Percentiles rank a stretch among this genome's conserved stretches.
Conservation (phyloP, 345 rosid genomes). For the Euphorbia lathyris region DNA sequence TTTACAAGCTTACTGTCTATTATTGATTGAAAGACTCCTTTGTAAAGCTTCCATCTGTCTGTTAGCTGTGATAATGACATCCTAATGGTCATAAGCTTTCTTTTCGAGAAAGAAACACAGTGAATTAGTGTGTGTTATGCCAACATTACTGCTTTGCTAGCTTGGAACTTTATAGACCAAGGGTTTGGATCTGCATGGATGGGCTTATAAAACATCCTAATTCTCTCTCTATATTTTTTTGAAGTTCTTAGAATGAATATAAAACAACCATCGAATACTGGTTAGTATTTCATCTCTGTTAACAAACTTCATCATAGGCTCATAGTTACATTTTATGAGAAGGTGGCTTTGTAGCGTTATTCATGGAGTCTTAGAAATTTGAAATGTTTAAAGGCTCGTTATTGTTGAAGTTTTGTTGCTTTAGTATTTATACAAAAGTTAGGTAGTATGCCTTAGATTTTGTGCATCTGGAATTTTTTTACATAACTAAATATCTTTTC, state of each 20-base stretch:
- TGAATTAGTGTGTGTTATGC: background rate
- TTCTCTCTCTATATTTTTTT: too few species aligned
- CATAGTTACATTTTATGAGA: too few species aligned
- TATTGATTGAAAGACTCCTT: background rate
- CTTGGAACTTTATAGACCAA: background rate
- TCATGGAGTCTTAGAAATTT: too few species aligned
- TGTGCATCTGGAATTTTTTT: background rate
- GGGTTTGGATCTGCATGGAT: background rate
- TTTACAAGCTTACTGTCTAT: background rate
- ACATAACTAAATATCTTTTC: background rate
- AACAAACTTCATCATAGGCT: too few species aligned
- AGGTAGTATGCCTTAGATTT: background rate
- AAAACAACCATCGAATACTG: too few species aligned
- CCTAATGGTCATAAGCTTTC: background rate
- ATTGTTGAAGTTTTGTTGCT: background rate
- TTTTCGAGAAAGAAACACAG: background rate
- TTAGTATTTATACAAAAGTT: background rate
- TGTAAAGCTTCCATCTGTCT: background rate
- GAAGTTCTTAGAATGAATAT: too few species aligned
- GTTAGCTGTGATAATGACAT: background rate
- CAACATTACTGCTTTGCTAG: background rate
- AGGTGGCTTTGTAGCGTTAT: too few species aligned
- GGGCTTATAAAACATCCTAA: background rate
- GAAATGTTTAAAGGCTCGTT: background rate
- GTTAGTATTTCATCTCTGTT: too few species aligned